Evolutionary conservation across 768 basidiomycete genomes (phyloP).

Genomic region (Cystofilobasidium bisporidii): DNA sequence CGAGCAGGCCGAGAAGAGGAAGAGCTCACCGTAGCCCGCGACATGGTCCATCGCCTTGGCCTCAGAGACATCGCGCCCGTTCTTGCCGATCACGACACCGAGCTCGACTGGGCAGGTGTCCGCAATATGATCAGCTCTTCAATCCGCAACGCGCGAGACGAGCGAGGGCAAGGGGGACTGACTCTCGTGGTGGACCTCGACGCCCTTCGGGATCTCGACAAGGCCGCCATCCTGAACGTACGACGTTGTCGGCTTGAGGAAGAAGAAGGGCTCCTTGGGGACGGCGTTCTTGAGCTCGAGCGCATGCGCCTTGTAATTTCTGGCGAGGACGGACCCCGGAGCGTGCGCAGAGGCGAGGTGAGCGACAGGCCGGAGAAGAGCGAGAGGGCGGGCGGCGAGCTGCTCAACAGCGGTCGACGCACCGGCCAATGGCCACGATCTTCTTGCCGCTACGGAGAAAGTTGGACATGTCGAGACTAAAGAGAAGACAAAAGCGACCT

Average conservation of each 20-base stretch:
- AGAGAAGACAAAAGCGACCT: no score
- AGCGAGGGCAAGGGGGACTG: conserved; percentile 4
- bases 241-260: conserved; percentile 89
- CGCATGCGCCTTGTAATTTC: conserved; percentile 53
- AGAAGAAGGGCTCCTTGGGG: conserved; percentile 96
- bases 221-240: conserved; percentile 68
- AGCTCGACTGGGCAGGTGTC: conserved; percentile 73
- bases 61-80: conserved; percentile 69
- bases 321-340: neutral
- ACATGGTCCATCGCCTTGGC: conserved; percentile 64
- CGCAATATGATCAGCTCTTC: no score
- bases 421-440: conserved; percentile 85
- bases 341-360: no score
- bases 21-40: conserved; percentile 71
- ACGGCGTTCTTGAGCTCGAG: conserved; percentile 81
- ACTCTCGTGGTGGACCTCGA: conserved; percentile 89
- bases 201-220: conserved; percentile 75
- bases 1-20: no score
- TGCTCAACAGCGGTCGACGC: neutral
- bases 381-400: neutral
- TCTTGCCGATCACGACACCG: conserved; percentile 86
- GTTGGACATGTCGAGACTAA: conserved; percentile 13
- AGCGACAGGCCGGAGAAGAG: conserved; percentile 29
- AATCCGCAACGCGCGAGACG: no score
- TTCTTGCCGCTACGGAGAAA: conserved; percentile 26